These are phyloP conservation scores for Cocos nucifera DNA, from an alignment of 176 grass and related monocot species.

Conservation along the genomic window DNA sequence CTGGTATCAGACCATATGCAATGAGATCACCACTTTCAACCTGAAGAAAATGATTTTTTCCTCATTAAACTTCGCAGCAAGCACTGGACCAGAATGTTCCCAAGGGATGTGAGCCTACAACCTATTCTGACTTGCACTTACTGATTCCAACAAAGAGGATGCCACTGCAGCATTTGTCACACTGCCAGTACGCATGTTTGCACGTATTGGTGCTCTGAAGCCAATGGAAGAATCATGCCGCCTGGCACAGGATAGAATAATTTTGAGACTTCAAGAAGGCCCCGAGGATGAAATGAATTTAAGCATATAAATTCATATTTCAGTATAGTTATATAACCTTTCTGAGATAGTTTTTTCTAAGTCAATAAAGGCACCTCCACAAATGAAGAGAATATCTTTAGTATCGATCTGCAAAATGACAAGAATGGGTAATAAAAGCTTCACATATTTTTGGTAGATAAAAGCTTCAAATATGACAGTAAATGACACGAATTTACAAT, in stretches of 20 bases:
- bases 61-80: background rate
- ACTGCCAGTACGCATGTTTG: constrained; percentile 48
- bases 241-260: constrained; percentile 19
- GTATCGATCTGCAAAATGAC: constrained; percentile 51
- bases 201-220: constrained; percentile 52
- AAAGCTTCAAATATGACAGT: no score
- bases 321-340: constrained; percentile 26
- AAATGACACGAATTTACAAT: no score
- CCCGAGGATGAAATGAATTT: no score
- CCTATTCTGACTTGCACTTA: constrained; percentile 29
- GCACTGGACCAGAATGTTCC: no score
- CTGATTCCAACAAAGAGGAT: constrained; percentile 63
- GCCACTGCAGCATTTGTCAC: constrained; percentile 41
- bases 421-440: no score
- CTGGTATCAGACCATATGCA: constrained; percentile 62
- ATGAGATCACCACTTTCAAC: constrained; percentile 69
- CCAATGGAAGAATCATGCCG: constrained; percentile 76
- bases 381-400: constrained; percentile 77
- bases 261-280: constrained; percentile 2
- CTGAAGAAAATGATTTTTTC: constrained; percentile 25
- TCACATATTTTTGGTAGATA: no score
- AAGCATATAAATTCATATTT: no score
- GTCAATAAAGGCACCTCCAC: constrained; percentile 64
- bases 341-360: constrained; percentile 79
- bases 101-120: background rate